These are phyloP conservation scores for Paraurostyla sp. DNA, from an alignment of 73 alveolate genomes.

Conservation along the genomic window DNA sequence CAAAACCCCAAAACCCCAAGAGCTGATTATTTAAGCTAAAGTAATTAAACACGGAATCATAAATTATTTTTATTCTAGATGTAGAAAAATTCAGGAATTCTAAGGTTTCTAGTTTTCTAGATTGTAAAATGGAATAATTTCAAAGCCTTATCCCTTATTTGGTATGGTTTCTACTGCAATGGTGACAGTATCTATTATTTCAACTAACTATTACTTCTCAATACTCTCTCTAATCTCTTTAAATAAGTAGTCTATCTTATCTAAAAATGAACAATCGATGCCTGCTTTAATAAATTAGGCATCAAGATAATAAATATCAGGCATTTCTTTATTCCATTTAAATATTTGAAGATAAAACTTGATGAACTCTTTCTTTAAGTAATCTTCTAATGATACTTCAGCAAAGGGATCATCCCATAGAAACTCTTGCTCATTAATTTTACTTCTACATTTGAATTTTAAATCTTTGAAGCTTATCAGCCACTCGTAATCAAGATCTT, in stretches of 20 bases:
- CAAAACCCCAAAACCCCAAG: no score
- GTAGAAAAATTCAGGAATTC: no score
- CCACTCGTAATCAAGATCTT: not conserved
- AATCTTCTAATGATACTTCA: not conserved
- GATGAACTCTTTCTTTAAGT: not conserved
- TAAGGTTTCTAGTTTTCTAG: no score
- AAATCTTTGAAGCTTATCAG: not conserved
- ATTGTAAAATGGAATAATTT: not conserved
- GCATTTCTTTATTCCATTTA: slow-evolving; percentile 17
- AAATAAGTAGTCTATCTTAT: not conserved
- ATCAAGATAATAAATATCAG: slow-evolving; percentile 7
- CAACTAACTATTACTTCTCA: not conserved
- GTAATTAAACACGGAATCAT: no score
- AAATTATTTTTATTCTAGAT: no score
- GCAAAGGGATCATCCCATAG: slow-evolving; percentile 3
- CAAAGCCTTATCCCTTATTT: not conserved
- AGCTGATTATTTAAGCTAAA: no score
- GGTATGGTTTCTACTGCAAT: not conserved
- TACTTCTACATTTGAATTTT: slow-evolving; percentile 35
- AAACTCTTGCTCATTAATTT: not conserved
- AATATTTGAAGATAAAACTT: not conserved
- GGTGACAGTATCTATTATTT: not conserved
- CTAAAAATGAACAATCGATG: not conserved
- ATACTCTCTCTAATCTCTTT: not conserved
- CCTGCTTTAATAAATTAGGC: not conserved